Percentiles rank a stretch among this genome's conserved stretches.
Conservation (phyloP, 169 alveolate genomes). For the Babesia caballi region DNA sequence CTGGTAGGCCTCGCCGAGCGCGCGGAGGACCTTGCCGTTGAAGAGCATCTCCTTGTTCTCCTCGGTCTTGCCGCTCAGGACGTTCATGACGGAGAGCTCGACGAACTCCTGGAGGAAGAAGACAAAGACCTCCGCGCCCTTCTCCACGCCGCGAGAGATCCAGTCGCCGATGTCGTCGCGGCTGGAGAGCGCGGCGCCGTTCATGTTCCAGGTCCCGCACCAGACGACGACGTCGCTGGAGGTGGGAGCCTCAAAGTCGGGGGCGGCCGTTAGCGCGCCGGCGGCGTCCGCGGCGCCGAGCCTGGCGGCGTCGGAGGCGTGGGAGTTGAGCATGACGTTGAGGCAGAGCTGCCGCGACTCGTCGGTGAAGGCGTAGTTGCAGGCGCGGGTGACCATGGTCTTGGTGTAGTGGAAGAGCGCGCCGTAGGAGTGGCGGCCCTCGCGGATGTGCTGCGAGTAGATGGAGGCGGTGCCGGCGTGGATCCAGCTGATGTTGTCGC, state of each 20-base stretch:
- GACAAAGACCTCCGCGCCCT: constrained; percentile 63
- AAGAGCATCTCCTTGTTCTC: constrained; percentile 55
- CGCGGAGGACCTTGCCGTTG: constrained; percentile 15
- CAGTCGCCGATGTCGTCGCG: constrained; percentile 68
- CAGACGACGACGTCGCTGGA: constrained; percentile 57
- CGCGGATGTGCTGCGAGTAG: constrained; percentile 85
- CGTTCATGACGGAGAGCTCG: constrained; percentile 34
- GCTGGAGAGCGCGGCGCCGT: constrained; percentile 64
- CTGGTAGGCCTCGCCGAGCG: not conserved
- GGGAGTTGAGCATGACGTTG: constrained; percentile 14
- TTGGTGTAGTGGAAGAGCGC: constrained; percentile 41
- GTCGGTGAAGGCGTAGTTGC: constrained; percentile 36
- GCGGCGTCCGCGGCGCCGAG: not conserved
- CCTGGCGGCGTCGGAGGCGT: not conserved
- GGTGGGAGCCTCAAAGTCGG: not conserved
- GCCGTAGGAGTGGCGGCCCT: constrained; percentile 20
- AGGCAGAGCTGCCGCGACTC: constrained; percentile 27
- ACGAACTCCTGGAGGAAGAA: constrained; percentile 76
- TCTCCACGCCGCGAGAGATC: constrained; percentile 50
- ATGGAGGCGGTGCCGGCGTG: constrained; percentile 94
- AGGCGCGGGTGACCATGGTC: constrained; percentile 44
- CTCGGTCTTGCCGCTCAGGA: constrained; percentile 34
- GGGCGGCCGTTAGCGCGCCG: not conserved
- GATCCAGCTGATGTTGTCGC: constrained; percentile 86
- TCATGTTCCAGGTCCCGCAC: constrained; percentile 79